phyloP scores from a whole-genome alignment of 768 basidiomycete genomes.

The Suillus fuscotomentosus region DNA sequence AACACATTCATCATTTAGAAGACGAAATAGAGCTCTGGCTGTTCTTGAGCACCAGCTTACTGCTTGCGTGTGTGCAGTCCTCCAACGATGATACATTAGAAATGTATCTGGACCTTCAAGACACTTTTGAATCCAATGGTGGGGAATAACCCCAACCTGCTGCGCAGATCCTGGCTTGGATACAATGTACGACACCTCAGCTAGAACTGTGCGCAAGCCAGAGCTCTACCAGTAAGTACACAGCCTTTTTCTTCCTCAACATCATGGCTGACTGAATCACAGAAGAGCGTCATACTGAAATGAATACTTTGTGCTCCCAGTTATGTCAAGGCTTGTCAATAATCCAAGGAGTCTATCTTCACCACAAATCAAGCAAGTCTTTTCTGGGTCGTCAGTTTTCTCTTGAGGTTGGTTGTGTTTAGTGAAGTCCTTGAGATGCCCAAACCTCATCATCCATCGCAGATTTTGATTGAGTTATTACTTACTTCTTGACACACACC shows the following conservation, averaged over 20 bases:
- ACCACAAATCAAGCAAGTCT: slow-evolving; percentile 64
- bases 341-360: slow-evolving; percentile 73
- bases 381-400: slow-evolving; percentile 68
- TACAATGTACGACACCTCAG: slow-evolving; percentile 47
- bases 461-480: slow-evolving; percentile 75
- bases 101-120: slow-evolving; percentile 65
- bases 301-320: slow-evolving; percentile 46
- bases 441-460: slow-evolving; percentile 8
- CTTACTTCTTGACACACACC: slow-evolving; percentile 66
- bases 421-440: not conserved
- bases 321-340: slow-evolving; percentile 61
- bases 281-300: slow-evolving; percentile 49
- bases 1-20: slow-evolving; percentile 49
- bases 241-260: not conserved
- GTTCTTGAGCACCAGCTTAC: slow-evolving; percentile 55
- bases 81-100: slow-evolving; percentile 45
- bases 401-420: slow-evolving; percentile 55
- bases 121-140: slow-evolving; percentile 85
- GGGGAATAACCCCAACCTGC: slow-evolving; percentile 23
- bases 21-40: slow-evolving; percentile 54
- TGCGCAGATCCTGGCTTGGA: slow-evolving; percentile 51
- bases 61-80: slow-evolving; percentile 44
- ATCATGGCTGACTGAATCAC: slow-evolving; percentile 7
- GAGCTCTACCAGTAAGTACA: slow-evolving; percentile 40
- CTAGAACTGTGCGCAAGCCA: slow-evolving; percentile 52